Evolutionary conservation across 257 asterid genomes (phyloP), one percentile per base, ranked within the genome.

Genomic region (Leonotis leonurus): DNA sequence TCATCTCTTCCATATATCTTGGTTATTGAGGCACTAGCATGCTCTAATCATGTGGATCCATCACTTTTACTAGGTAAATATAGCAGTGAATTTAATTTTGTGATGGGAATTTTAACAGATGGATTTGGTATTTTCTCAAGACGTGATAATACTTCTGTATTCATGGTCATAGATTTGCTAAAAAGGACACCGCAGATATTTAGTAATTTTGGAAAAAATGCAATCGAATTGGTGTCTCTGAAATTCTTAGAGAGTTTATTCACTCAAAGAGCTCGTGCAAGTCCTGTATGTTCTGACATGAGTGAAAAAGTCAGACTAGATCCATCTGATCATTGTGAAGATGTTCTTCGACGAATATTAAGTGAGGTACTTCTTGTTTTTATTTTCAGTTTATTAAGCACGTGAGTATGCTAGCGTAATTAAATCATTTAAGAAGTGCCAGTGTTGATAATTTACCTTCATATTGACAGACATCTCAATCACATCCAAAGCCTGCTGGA

Each of bases 201-300:
- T n/a, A 57, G 1, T 6, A 4, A 13, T 22, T 5, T 7, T 20
- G 48, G 63, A 37, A 16, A 30, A 54, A 20, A 57, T 36, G 35
- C 63, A 21, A 36, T 8, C 22, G 63, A 57, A 36, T 21, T 6
- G 63, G 13, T 21, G 32, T 37, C 63, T 13, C 22, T 57, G 63
- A 57, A 36, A 36, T 0, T 36, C 37, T 13, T 57, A 22, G 63
- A 57, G 63, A 22, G 33, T 56, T 36, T 57, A 21, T 36, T 37
- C 33, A 13, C 18, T 37, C 35, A 57, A 12, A 49, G 48, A 36
- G 22, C 63, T 57, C 35, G 63, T 22, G 63, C 63, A 57, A 57
- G 21, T 37, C 33, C 33, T 13, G 48, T 10, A 33, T 57, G 49
- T 4, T 57, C 49, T 35, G 12, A 45, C 33, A 21, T 13, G 21